Evolutionary conservation across 352 stramenopile species (phyloP), one percentile per base, ranked within the genome.

Genomic region (Pythium volutum): DNA sequence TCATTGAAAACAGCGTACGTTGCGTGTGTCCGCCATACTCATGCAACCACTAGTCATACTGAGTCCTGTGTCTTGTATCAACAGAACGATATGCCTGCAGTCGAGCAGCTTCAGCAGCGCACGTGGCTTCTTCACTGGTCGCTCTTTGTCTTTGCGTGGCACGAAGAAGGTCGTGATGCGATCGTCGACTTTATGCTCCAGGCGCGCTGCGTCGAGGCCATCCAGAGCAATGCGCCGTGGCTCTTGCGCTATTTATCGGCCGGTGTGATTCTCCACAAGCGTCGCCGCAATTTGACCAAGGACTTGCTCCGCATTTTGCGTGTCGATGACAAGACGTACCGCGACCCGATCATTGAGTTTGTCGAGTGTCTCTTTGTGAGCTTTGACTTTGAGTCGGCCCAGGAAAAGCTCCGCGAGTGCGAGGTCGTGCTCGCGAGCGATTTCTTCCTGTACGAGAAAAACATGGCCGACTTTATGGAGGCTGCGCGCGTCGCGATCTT

Each of bases 71-170:
- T 59, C 22, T 55, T 64, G 4, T 54, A 9, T 67, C n/a, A 18
- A 64, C 60, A 91, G 82, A 75, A 66, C 34, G 64, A 74, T 22
- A 91, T 90, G 79, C 81, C 81, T 48, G 75, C 94, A 12, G 81
- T 98, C 36, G 83, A 98, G 69, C 90, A 97, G 70, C 88, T 99
- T 18, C 91, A 98, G 78, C 94, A 99, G 79, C 89, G 97, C 64
- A 98, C 92, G 46, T 99, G 97, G 97, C 79, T 99, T 27, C 81
- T 99, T 42, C 97, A 99, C 81, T 99, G 97, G 97, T 92, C 89
- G 59, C 81, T 99, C 22, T 99, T 99, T 75, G 95, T 96, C 48
- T 96, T 96, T 62, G 81, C 83, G 54, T 93, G 88, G 81, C 83
- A 96, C 67, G 82, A 95, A 71, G 91, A 98, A 66, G 96, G 96